Conservation (phyloP, 495 filamentous ascomycete species). For the Hyaloscypha hepaticicola region DNA sequence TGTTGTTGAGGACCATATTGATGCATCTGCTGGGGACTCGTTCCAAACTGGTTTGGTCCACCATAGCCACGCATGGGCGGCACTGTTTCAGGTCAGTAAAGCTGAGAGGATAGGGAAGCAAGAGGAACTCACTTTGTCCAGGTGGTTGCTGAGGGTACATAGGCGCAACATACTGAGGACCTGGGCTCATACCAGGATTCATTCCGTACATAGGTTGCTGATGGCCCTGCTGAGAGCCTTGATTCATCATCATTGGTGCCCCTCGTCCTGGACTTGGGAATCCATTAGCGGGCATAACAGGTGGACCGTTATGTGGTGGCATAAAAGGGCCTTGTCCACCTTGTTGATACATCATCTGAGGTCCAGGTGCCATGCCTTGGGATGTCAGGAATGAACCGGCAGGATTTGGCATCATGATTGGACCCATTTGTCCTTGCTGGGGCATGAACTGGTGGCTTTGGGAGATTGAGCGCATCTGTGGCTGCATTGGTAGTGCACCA, state of each 20-base stretch:
- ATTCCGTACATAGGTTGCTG: conserved; percentile 71
- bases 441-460: conserved; percentile 65
- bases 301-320: conserved; percentile 55
- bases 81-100: conserved; percentile 43
- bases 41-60: conserved; percentile 61
- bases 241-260: conserved; percentile 77
- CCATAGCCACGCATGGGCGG: conserved; percentile 61
- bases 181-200: conserved; percentile 62
- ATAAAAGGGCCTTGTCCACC: conserved; percentile 65
- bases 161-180: conserved; percentile 60
- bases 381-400: conserved; percentile 44
- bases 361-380: conserved; percentile 58
- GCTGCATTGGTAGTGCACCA: conserved; percentile 54
- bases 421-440: conserved; percentile 63
- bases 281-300: conserved; percentile 61
- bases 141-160: conserved; percentile 62
- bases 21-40: conserved; percentile 62
- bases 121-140: conserved; percentile 61
- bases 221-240: conserved; percentile 74
- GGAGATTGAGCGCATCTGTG: conserved; percentile 50
- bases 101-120: neutral
- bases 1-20: conserved; percentile 62
- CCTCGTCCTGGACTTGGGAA: conserved; percentile 81
- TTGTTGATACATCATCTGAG: conserved; percentile 72
- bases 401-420: conserved; percentile 78